phyloP scores from a whole-genome alignment of 768 basidiomycete species.

The Pulveroboletus sp. region DNA sequence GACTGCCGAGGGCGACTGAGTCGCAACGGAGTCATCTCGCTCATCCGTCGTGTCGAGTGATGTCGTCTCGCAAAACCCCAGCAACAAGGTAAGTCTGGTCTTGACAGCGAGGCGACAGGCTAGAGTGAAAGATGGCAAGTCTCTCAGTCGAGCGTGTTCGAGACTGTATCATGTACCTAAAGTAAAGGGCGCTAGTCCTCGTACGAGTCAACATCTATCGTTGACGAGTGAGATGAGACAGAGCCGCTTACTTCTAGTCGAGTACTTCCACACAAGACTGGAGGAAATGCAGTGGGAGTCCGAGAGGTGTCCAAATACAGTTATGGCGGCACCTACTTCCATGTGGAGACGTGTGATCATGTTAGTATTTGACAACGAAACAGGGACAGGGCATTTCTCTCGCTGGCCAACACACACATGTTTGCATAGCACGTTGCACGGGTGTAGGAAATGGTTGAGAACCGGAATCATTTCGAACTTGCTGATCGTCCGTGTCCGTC shows the following conservation, averaged over 20 bases:
- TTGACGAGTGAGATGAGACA: too few species aligned
- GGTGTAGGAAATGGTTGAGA: background rate
- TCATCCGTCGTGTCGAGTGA: background rate
- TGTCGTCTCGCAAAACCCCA: background rate
- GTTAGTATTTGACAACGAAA: background rate
- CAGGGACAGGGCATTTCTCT: background rate
- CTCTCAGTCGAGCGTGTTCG: too few species aligned
- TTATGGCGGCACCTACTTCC: too few species aligned
- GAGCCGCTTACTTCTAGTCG: too few species aligned
- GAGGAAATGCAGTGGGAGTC: background rate
- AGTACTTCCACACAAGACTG: too few species aligned
- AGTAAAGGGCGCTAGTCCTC: too few species aligned
- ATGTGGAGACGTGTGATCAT: slow-evolving; percentile 5
- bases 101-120: too few species aligned
- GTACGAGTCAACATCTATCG: too few species aligned
- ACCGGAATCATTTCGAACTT: background rate
- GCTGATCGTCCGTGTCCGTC: too few species aligned
- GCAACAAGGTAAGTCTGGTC: slow-evolving; percentile 3
- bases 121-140: too few species aligned
- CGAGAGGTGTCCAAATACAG: too few species aligned
- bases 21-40: slow-evolving; percentile 10
- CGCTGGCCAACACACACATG: background rate
- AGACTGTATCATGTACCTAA: too few species aligned
- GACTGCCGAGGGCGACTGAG: slow-evolving; percentile 4
- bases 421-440: background rate